phyloP scores from a whole-genome alignment of 257 asterid species.

The Penstemon eatonii region DNA sequence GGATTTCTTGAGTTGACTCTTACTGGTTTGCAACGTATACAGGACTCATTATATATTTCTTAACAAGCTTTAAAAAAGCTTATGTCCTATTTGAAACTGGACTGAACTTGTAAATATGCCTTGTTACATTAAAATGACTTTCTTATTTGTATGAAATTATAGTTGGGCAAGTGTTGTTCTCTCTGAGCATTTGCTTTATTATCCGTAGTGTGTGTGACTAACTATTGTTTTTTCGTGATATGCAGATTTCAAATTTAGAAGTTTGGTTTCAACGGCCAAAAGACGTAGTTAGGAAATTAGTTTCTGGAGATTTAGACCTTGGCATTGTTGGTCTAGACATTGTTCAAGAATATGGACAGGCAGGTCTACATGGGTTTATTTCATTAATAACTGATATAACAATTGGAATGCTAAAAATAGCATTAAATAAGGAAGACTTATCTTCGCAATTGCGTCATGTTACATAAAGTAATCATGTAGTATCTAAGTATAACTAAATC shows the following conservation, averaged over 20 bases:
- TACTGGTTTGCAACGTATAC: background rate
- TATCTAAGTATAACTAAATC: background rate
- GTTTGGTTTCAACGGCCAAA: constrained; percentile 99
- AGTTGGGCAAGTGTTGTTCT: background rate
- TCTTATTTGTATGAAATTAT: too few relatives aligned
- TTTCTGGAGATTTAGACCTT: constrained; percentile 94
- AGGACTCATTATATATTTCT: constrained; percentile 9
- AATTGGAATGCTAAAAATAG: constrained; percentile 11
- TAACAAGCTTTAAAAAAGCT: background rate
- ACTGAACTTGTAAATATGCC: constrained; percentile 2
- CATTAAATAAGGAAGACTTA: constrained; percentile 8
- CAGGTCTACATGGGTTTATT: constrained; percentile 26
- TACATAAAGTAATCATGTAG: background rate
- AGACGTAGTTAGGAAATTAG: constrained; percentile 87
- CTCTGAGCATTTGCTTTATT: background rate
- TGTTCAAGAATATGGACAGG: constrained; percentile 83
- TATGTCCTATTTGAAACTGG: background rate
- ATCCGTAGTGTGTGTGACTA: background rate
- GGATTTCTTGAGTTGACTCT: constrained; percentile 12
- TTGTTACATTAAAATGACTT: constrained; percentile 7
- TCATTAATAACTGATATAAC: background rate
- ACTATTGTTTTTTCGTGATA: constrained; percentile 5
- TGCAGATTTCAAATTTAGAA: constrained; percentile 80
- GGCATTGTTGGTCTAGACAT: constrained; percentile 97
- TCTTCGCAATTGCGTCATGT: background rate